Percentiles rank a stretch among this genome's conserved stretches.
Conservation (phyloP, 176 grass and related monocot species). For the Zea luxurians region DNA sequence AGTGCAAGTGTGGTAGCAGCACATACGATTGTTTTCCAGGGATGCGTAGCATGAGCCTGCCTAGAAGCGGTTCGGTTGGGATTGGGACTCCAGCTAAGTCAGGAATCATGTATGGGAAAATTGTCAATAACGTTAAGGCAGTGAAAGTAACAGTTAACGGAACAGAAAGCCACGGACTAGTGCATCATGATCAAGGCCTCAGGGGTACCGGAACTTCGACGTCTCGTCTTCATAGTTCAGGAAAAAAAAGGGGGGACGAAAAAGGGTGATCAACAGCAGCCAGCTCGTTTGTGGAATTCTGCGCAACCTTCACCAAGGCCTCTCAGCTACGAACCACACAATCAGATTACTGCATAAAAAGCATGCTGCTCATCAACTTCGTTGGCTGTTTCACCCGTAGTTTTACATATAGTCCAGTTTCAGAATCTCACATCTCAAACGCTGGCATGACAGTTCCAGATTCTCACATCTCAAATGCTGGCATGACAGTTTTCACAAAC, state of each 20-base stretch:
- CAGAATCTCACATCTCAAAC: background rate
- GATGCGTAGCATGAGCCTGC: background rate
- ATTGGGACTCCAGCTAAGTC: slow-evolving; percentile 21
- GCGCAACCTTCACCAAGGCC: background rate
- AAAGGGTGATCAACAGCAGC: background rate
- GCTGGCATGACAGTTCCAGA: background rate
- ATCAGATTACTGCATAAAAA: too few species aligned
- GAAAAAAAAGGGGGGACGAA: fast-evolving
- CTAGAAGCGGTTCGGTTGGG: background rate
- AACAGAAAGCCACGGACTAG: background rate
- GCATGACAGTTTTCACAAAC: background rate
- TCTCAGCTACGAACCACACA: too few species aligned
- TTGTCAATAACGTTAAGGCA: background rate
- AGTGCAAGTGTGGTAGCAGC: background rate
- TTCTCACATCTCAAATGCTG: background rate
- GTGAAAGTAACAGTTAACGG: background rate
- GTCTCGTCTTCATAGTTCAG: background rate
- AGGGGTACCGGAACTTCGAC: background rate
- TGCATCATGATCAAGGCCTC: background rate
- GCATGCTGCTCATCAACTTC: too few species aligned
- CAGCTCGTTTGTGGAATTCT: slow-evolving; percentile 30
- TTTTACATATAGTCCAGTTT: background rate
- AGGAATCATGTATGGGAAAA: background rate
- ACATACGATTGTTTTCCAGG: too few species aligned
- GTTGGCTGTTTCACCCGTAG: background rate